A percentile compares a stretch with the other conserved stretches of the same genome.
Evolutionary conservation across 2,329 filamentous ascomycete genomes (phyloP).

Genomic region (Monilinia fructigena): DNA sequence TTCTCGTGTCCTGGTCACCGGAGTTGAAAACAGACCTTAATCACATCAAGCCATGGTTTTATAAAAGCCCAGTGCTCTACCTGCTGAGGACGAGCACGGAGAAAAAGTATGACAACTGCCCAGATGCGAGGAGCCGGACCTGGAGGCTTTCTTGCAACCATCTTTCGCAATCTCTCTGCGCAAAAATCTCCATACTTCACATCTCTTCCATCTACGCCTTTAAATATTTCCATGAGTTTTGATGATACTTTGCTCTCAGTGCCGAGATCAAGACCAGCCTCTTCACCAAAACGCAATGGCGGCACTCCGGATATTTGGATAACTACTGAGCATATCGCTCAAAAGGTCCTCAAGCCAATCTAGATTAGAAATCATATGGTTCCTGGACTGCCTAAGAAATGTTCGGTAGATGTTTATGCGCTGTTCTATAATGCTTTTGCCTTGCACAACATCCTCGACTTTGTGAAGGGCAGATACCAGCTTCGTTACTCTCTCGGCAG

Average conservation of each 20-base stretch:
- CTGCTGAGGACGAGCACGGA: conserved; percentile 61
- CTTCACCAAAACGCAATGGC: conserved; percentile 75
- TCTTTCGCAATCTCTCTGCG: conserved; percentile 62
- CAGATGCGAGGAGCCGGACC: conserved; percentile 81
- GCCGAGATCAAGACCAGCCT: conserved; percentile 68
- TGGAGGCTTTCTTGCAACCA: conserved; percentile 64
- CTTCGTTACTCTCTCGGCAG: conserved; percentile 64
- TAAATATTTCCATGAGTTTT: conserved; percentile 63
- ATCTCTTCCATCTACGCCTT: conserved; percentile 41
- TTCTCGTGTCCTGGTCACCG: conserved; percentile 65
- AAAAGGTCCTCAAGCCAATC: conserved; percentile 84
- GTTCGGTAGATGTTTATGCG: conserved; percentile 77
- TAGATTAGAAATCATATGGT: conserved; percentile 66
- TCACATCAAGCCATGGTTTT: conserved; percentile 71
- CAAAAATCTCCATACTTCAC: conserved; percentile 67
- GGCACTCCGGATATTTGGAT: conserved; percentile 72
- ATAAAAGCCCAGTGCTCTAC: conserved; percentile 69
- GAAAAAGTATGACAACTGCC: conserved; percentile 76
- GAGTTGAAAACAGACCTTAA: conserved; percentile 87
- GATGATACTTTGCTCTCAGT: conserved; percentile 66
- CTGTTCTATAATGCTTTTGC: conserved; percentile 77
- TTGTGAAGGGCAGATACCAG: conserved; percentile 69
- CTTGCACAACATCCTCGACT: conserved; percentile 70
- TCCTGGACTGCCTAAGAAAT: conserved; percentile 68
- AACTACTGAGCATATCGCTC: conserved; percentile 73